These are phyloP conservation scores for Sordariomycetes sp. DNA, from an alignment of 2,329 filamentous ascomycete genomes.

Conservation along the genomic window DNA sequence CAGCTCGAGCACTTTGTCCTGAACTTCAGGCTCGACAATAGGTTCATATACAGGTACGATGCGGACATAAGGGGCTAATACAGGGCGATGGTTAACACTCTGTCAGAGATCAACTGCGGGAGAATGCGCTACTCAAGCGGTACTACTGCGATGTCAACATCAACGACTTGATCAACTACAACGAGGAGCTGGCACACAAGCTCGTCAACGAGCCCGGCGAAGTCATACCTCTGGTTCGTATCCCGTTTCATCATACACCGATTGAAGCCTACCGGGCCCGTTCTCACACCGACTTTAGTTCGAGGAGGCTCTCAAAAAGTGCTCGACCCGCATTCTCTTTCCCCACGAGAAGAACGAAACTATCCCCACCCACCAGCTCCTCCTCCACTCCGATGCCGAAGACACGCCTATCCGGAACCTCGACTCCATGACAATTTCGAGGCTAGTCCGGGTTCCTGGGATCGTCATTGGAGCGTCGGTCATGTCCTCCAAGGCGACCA, in stretches of 20 bases:
- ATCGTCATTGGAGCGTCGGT: conserved; percentile 97
- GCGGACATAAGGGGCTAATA: neutral
- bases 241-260: conserved; percentile 3
- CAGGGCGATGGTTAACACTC: neutral
- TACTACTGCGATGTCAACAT: conserved; percentile 96
- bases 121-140: conserved; percentile 87
- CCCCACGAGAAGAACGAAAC: conserved; percentile 51
- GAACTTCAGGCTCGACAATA: conserved; percentile 85
- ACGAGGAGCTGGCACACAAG: conserved; percentile 85
- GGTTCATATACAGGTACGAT: conserved; percentile 78
- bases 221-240: conserved; percentile 72
- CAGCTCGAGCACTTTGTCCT: conserved; percentile 85
- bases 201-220: conserved; percentile 83
- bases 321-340: conserved; percentile 87
- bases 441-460: conserved; percentile 90
- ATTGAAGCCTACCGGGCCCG: no score
- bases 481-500: conserved; percentile 88
- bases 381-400: conserved; percentile 83
- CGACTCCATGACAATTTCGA: conserved; percentile 82
- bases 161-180: conserved; percentile 88
- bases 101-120: conserved; percentile 76
- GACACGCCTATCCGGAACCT: conserved; percentile 89
- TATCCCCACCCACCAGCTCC: conserved; percentile 84
- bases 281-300: conserved; percentile 43
- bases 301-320: conserved; percentile 77